Evolutionary conservation across 257 asterid species (phyloP).

Genomic region (Forsythia viridissima): DNA sequence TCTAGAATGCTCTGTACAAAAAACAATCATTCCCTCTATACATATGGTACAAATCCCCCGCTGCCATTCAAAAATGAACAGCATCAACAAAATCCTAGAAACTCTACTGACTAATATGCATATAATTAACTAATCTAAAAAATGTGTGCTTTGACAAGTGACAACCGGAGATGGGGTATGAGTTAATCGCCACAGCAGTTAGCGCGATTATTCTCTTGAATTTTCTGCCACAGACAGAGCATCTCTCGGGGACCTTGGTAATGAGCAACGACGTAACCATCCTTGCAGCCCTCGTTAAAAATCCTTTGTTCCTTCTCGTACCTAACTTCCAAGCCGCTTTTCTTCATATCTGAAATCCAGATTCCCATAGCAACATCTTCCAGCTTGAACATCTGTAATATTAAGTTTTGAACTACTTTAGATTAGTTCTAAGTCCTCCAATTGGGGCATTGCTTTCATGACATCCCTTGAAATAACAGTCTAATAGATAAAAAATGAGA

Average conservation of each 20-base stretch:
- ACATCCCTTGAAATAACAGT: background rate
- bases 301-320: constrained; percentile 79
- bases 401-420: background rate
- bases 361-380: constrained; percentile 98
- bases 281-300: constrained; percentile 70
- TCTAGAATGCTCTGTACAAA: background rate
- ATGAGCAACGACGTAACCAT: constrained; percentile 83
- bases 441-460: too few species aligned
- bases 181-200: constrained; percentile 72
- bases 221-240: constrained; percentile 93
- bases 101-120: constrained; percentile 16
- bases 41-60: constrained; percentile 31
- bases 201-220: constrained; percentile 64
- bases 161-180: background rate
- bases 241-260: constrained; percentile 91
- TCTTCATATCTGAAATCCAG: constrained; percentile 84
- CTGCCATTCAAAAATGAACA: constrained; percentile 12
- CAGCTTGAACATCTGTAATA: constrained; percentile 81
- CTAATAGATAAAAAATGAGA: background rate
- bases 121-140: background rate
- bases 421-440: too few species aligned
- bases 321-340: constrained; percentile 63
- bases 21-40: constrained; percentile 5
- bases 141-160: background rate
- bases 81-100: background rate